These are phyloP conservation scores for Sporothrix sp. DNA, from an alignment of 2,329 filamentous ascomycete species.

Conservation along the genomic window DNA sequence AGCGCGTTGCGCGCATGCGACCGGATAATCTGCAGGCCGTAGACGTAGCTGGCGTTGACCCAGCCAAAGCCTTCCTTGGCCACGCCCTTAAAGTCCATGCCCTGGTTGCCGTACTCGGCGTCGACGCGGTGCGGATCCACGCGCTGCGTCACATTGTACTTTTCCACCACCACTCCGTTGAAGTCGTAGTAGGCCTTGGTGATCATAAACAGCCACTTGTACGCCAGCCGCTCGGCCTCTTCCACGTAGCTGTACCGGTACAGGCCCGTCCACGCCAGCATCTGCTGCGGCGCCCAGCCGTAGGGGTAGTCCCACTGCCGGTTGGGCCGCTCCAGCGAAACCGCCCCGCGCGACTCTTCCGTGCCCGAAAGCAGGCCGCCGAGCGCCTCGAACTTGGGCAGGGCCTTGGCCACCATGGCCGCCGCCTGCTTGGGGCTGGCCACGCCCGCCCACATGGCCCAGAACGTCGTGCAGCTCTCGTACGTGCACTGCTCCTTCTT, in stretches of 20 bases:
- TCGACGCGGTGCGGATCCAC: constrained; percentile 89
- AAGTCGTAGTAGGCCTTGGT: constrained; percentile 97
- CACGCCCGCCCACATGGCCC: constrained; percentile 93
- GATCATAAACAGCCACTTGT: constrained; percentile 98
- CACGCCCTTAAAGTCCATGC: constrained; percentile 88
- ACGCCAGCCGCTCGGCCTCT: constrained; percentile 79
- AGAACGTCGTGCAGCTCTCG: constrained; percentile 89
- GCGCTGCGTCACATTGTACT: constrained; percentile 90
- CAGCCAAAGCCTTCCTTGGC: constrained; percentile 97
- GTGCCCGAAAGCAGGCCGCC: constrained; percentile 87
- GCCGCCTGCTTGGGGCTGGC: constrained; percentile 80
- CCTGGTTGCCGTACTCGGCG: constrained; percentile 97
- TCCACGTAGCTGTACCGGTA: constrained; percentile 85
- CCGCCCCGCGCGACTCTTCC: constrained; percentile 70
- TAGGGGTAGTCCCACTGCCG: constrained; percentile 98
- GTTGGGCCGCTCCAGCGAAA: constrained; percentile 78
- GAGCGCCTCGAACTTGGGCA: constrained; percentile 79
- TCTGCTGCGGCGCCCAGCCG: constrained; percentile 97
- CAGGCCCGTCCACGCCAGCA: constrained; percentile 90
- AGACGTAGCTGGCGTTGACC: constrained; percentile 97
- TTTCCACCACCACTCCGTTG: constrained; percentile 96
- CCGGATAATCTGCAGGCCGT: constrained; percentile 79
- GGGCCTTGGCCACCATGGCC: constrained; percentile 65
- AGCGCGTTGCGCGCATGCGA: constrained; percentile 83
- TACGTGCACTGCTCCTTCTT: constrained; percentile 74